Evolutionary conservation across 208 protist species (phyloP).

Genomic region (Acanthamoeba sp.): DNA sequence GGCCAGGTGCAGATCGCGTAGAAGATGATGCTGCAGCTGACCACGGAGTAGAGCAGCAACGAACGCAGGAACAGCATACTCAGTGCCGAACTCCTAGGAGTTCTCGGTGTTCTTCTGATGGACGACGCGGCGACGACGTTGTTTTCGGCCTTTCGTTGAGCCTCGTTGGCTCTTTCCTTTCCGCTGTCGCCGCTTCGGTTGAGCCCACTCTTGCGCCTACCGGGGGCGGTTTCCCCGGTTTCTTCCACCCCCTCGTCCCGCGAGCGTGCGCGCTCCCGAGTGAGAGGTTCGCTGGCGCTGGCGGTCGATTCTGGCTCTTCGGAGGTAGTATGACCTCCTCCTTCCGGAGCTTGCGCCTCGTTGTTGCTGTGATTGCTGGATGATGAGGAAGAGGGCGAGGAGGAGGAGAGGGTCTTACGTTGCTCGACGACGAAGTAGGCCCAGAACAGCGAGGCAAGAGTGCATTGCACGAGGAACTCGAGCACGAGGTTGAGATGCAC

Average conservation of each 20-base stretch:
- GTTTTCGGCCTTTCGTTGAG: background rate
- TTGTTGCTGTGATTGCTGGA: too few relatives aligned
- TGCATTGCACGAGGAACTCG: constrained; percentile 30
- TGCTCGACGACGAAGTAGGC: constrained; percentile 34
- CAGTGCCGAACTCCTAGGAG: background rate
- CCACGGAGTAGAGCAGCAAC: background rate
- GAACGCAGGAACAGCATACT: constrained; percentile 2
- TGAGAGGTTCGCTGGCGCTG: background rate
- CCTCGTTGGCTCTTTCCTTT: background rate
- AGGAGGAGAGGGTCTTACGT: background rate
- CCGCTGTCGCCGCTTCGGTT: background rate
- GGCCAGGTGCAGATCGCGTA: constrained; percentile 16
- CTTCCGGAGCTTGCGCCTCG: too few relatives aligned
- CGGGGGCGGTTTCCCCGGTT: background rate
- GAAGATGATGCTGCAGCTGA: constrained; percentile 46
- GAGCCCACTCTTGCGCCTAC: background rate
- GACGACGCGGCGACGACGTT: too few relatives aligned
- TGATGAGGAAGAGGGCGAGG: background rate
- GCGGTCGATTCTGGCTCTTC: background rate
- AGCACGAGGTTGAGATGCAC: background rate
- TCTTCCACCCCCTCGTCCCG: background rate
- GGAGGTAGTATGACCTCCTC: background rate
- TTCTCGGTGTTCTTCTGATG: background rate
- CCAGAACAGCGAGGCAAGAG: constrained; percentile 45
- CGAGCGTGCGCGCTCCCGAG: background rate